A percentile compares a stretch with the other conserved stretches of the same genome.
Evolutionary conservation across 305 asterid genomes (phyloP).

Genomic region (Solanum hybrid): DNA sequence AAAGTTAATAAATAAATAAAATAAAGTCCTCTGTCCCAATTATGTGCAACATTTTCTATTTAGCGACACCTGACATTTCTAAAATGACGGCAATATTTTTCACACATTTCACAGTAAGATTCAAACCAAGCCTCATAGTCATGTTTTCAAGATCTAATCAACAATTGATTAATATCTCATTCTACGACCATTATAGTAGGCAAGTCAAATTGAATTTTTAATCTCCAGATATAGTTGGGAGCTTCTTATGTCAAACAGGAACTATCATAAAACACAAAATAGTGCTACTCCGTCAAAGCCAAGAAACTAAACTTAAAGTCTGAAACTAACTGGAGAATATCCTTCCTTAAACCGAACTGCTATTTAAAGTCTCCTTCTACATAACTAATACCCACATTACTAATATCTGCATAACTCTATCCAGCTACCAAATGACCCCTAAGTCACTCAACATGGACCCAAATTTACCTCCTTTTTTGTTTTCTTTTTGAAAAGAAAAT

Average conservation of each 20-base stretch:
- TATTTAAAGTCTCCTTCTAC: not conserved
- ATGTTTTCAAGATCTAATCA: not conserved
- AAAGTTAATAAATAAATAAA: not conserved
- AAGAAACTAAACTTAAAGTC: not conserved
- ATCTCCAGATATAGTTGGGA: not conserved
- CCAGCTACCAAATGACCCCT: not conserved
- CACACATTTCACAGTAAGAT: not conserved
- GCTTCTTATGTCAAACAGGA: not conserved
- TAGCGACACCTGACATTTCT: not conserved
- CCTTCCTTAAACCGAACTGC: not conserved
- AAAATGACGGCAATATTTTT: not conserved
- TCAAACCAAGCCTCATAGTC: not conserved
- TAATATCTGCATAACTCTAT: not conserved
- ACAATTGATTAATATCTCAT: not conserved
- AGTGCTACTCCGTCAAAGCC: not conserved
- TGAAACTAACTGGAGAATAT: not conserved
- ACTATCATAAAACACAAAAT: not conserved
- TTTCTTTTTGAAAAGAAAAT: not conserved
- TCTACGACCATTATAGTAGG: not conserved
- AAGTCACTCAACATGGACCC: not conserved
- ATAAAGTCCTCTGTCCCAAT: no score
- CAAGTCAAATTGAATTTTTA: not conserved
- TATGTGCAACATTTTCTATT: not conserved
- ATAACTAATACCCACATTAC: not conserved
- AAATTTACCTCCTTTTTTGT: not conserved